Conservation (phyloP, 768 basidiomycete genomes). For the Cytidiella melzeri region DNA sequence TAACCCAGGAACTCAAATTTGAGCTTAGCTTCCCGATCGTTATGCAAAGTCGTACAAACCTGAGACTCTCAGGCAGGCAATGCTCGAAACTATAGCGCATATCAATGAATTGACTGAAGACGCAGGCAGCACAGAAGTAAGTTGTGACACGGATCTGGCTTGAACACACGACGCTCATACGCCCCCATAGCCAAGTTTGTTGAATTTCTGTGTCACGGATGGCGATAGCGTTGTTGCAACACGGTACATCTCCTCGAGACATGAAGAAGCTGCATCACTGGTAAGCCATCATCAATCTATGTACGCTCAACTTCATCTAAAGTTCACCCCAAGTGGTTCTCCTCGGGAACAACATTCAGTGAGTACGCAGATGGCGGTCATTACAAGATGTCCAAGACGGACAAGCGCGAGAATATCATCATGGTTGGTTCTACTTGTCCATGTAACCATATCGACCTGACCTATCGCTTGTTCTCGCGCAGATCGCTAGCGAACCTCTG, state of each 20-base stretch:
- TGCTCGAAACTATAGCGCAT: slow-evolving; percentile 80
- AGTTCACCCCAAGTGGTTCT: slow-evolving; percentile 69
- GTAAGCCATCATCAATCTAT: slow-evolving; percentile 30
- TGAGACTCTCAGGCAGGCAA: slow-evolving; percentile 67
- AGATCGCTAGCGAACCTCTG: slow-evolving; percentile 89
- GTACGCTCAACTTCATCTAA: not conserved
- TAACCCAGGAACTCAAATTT: not conserved
- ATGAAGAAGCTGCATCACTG: slow-evolving; percentile 89
- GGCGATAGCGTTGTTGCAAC: slow-evolving; percentile 92
- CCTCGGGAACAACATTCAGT: slow-evolving; percentile 90
- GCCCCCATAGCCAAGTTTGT: slow-evolving; percentile 66
- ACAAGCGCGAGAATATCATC: slow-evolving; percentile 95
- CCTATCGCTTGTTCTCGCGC: slow-evolving; percentile 5
- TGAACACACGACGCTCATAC: not conserved
- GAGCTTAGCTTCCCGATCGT: slow-evolving; percentile 66
- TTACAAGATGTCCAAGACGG: slow-evolving; percentile 92
- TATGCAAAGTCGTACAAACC: slow-evolving; percentile 72
- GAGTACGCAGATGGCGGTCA: slow-evolving; percentile 86
- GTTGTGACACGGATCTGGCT: not conserved
- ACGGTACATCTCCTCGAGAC: slow-evolving; percentile 87
- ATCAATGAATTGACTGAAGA: slow-evolving; percentile 74
- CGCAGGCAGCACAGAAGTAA: slow-evolving; percentile 66
- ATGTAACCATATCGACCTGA: not conserved
- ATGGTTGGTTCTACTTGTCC: slow-evolving; percentile 42
- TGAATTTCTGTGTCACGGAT: slow-evolving; percentile 97